Evolutionary conservation across 1,284 basidiomycete species (phyloP), one percentile per base, ranked within the genome.

Genomic region (Rhodotorula sp.): DNA sequence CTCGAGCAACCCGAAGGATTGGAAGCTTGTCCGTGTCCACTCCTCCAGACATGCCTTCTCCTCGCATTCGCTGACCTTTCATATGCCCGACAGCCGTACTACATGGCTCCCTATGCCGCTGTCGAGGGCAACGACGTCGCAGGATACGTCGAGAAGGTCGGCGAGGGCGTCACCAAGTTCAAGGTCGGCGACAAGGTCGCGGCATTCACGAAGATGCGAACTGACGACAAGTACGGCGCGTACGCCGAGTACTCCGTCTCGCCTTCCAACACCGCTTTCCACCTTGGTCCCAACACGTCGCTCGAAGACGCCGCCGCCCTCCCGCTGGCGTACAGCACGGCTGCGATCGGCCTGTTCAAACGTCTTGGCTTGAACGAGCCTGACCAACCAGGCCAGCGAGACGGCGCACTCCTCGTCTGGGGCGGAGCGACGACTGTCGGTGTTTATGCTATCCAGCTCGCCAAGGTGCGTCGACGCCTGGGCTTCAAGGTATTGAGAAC

Each of bases 381-480:
- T 0, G 61, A 59, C 10, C 48, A 53, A n/a, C 40, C 66, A 53
- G 46, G 57, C 16, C 24, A n/a, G 56, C 65, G 54, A 13, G 53
- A 60, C 30, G 57, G 60, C 26, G 72, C 72, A 2, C 59, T 81
- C 34, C 69, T 80, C 40, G 70, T 81, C 28, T 80, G 78, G 68
- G 80, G 80, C 24, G 80, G 79, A 0, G 73, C 76, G 31, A 77
- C 78, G 0, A 78, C 77, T 15, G 79, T 81, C 28, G 80, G 80
- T 7, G 72, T 74, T 15, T 81, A 77, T 65, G 79, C 76, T 4
- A 74, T 76, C 20, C 80, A 81, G 71, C 76, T 81, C 11, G 77
- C 79, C 53, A 80, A 79, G 60, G 70, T 72, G 6, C 47, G 52
- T 30, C n/a, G n/a, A n/a, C n/a, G n/a, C n/a, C n/a, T n/a, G n/a